phyloP scores from a whole-genome alignment of 495 filamentous ascomycete genomes.

The Aeminium ludgeri region DNA sequence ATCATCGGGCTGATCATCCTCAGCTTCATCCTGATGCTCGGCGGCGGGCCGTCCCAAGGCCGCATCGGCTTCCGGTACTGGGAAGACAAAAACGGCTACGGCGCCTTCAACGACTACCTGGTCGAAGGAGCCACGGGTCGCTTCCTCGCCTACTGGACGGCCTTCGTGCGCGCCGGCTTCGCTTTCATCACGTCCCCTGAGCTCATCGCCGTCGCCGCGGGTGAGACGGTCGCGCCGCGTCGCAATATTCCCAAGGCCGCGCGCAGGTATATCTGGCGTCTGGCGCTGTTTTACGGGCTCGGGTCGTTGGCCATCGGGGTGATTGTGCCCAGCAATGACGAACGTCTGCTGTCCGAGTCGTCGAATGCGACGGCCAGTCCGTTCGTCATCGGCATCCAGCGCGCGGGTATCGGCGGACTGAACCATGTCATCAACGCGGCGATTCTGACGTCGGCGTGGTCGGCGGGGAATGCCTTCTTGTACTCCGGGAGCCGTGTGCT shows the following conservation, averaged over 20 bases:
- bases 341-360: constrained; percentile 24
- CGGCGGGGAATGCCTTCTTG: constrained; percentile 61
- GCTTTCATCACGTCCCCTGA: constrained; percentile 39
- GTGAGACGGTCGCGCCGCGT: constrained; percentile 64
- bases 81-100: constrained; percentile 25
- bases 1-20: constrained; percentile 12
- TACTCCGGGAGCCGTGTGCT: constrained; percentile 63
- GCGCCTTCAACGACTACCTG: constrained; percentile 21
- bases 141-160: constrained; percentile 23
- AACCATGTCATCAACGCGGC: constrained; percentile 62
- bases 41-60: constrained; percentile 43
- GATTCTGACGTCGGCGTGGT: constrained; percentile 50
- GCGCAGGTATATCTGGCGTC: constrained; percentile 68
- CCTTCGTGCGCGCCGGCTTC: constrained; percentile 25
- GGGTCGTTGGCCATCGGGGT: constrained; percentile 42
- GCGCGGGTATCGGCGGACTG: constrained; percentile 49
- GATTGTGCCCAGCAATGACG: constrained; percentile 27
- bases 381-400: constrained; percentile 45
- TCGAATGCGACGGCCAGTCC: constrained; percentile 48
- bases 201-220: constrained; percentile 56
- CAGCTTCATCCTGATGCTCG: constrained; percentile 43
- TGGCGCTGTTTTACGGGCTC: constrained; percentile 62
- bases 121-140: constrained; percentile 18
- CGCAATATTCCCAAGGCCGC: constrained; percentile 63
- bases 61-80: constrained; percentile 57